Percentiles rank a stretch among this genome's conserved stretches.
Evolutionary conservation across 1,284 basidiomycete species (phyloP).

Genomic region (Schizophyllum amplum): DNA sequence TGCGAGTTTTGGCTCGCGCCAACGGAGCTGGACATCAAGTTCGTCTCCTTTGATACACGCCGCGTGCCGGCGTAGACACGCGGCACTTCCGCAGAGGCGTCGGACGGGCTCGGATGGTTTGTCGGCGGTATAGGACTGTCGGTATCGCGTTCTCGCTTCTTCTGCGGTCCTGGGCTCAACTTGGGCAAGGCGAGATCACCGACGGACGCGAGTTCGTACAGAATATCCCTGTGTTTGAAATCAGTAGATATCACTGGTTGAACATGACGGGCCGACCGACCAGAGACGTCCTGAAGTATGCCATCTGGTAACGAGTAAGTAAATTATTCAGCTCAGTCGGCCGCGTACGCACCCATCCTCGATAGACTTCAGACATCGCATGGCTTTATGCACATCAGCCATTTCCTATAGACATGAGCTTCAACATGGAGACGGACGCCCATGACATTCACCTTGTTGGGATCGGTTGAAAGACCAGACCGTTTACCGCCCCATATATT

Average conservation of each 20-base stretch:
- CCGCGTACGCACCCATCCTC: slow-evolving; percentile 9
- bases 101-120: neutral
- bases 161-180: neutral
- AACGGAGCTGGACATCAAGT: too few relatives aligned
- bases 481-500: slow-evolving; percentile 68
- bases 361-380: slow-evolving; percentile 9
- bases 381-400: slow-evolving; percentile 61
- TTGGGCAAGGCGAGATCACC: slow-evolving; percentile 55
- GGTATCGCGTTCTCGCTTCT: neutral
- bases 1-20: too few relatives aligned
- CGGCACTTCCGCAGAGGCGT: neutral
- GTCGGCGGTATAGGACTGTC: neutral
- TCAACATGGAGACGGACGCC: neutral
- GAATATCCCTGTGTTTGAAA: slow-evolving; percentile 34
- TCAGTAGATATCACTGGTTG: too few relatives aligned
- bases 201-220: slow-evolving; percentile 59
- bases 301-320: slow-evolving; percentile 26
- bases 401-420: slow-evolving; percentile 34
- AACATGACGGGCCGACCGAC: neutral
- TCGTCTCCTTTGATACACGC: neutral
- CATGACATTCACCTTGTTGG: neutral
- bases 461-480: slow-evolving; percentile 27
- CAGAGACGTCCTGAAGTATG: slow-evolving; percentile 43
- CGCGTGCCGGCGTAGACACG: neutral
- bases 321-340: neutral